Conservation (phyloP, 345 rosid species). For the Bruguiera gymnorhiza region DNA sequence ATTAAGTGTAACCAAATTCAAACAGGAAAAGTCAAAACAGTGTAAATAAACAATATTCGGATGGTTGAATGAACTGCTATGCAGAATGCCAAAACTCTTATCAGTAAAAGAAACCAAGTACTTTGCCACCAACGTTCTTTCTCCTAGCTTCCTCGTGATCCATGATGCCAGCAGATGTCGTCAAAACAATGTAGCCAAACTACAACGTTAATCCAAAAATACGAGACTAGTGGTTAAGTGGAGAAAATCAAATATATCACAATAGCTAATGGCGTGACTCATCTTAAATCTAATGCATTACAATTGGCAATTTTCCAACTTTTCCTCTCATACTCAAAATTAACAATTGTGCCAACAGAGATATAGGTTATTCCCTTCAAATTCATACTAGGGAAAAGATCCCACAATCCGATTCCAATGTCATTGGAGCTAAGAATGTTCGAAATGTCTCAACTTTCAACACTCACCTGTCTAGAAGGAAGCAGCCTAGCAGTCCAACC, state of each 20-base stretch:
- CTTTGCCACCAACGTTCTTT: conserved; percentile 82
- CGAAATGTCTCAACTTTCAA: not conserved
- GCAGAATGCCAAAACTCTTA: conserved; percentile 14
- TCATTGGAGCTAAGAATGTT: no score
- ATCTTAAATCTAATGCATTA: not conserved
- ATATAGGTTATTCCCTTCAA: no score
- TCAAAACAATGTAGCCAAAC: conserved; percentile 79
- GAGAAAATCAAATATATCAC: no score
- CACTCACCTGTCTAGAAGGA: conserved; percentile 80
- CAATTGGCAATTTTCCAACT: no score
- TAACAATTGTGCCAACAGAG: no score
- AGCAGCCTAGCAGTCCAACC: conserved; percentile 86
- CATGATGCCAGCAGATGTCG: conserved; percentile 87
- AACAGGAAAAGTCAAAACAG: conserved; percentile 3
- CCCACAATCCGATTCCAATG: no score
- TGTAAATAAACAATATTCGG: not conserved
- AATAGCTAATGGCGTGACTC: not conserved
- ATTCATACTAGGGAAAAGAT: no score
- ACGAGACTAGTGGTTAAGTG: not conserved
- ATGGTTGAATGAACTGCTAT: not conserved
- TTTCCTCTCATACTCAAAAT: no score
- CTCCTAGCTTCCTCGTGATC: conserved; percentile 90
- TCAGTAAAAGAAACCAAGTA: conserved; percentile 73
- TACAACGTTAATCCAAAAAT: conserved; percentile 23
- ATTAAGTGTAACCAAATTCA: not conserved